phyloP scores from a whole-genome alignment of 306 rosid species.

The barrel medic (Medicago truncatula) region MtrunA17r5.0-ANR NC_053046.1:6953001-6953500 shows the following conservation, averaged over 20 bases:
- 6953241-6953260: neutral
- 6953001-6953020: neutral
- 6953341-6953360: slow-evolving; percentile 82
- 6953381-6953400: slow-evolving; percentile 97
- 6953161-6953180: slow-evolving; percentile 14
- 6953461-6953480: slow-evolving; percentile 63
- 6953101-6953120: neutral
- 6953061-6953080: slow-evolving; percentile 28
- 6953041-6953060: neutral
- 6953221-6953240: slow-evolving; percentile 6
- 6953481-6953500: slow-evolving; percentile 70
- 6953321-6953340: slow-evolving; percentile 92
- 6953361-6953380: slow-evolving; percentile 84
- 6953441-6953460: slow-evolving; percentile 62
- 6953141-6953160: slow-evolving; percentile 1
- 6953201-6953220: neutral
- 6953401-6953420: slow-evolving; percentile 85
- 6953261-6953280: neutral
- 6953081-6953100: slow-evolving; percentile 8
- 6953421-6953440: slow-evolving; percentile 74
- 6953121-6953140: slow-evolving; percentile 4
- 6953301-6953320: slow-evolving; percentile 63
- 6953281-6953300: slow-evolving; percentile 33
- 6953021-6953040: neutral
- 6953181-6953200: neutral